phyloP scores from a whole-genome alignment of 805 yeast genomes.

The Metschnikowia colocasiae region DNA sequence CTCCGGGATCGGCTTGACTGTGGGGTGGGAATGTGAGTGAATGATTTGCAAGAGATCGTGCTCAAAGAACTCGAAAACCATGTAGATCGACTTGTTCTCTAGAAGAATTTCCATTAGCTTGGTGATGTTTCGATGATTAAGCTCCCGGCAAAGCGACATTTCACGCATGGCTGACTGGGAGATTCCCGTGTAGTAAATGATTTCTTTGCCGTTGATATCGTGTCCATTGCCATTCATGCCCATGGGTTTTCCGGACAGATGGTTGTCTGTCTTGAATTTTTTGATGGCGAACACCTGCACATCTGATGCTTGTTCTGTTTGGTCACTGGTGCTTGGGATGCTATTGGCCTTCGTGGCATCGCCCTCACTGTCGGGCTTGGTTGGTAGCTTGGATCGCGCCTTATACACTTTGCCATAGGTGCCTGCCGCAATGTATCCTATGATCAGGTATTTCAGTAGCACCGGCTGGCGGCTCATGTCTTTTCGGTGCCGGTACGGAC shows the following conservation, averaged over 20 bases:
- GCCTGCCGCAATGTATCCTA: slow-evolving; percentile 98
- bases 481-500: slow-evolving; percentile 46
- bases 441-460: slow-evolving; percentile 76
- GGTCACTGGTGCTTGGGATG: neutral
- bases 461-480: slow-evolving; percentile 70
- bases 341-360: slow-evolving; percentile 7
- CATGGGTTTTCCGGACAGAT: slow-evolving; percentile 27
- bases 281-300: slow-evolving; percentile 73
- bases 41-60: slow-evolving; percentile 92
- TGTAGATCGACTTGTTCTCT: slow-evolving; percentile 85
- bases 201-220: slow-evolving; percentile 72
- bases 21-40: slow-evolving; percentile 92
- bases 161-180: slow-evolving; percentile 96
- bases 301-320: slow-evolving; percentile 6
- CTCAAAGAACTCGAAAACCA: slow-evolving; percentile 95
- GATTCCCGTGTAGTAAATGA: slow-evolving; percentile 86
- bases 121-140: slow-evolving; percentile 75
- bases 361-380: slow-evolving; percentile 8
- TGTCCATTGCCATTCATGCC: slow-evolving; percentile 26
- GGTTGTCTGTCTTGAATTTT: slow-evolving; percentile 84
- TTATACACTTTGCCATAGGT: slow-evolving; percentile 95
- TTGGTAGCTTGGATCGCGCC: slow-evolving; percentile 50
- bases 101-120: slow-evolving; percentile 76
- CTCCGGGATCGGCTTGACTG: slow-evolving; percentile 72
- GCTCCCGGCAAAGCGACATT: slow-evolving; percentile 90